Evolutionary conservation across 164 flowering plant species (phyloP).

Genomic region (Aristolochia fimbriata): DNA sequence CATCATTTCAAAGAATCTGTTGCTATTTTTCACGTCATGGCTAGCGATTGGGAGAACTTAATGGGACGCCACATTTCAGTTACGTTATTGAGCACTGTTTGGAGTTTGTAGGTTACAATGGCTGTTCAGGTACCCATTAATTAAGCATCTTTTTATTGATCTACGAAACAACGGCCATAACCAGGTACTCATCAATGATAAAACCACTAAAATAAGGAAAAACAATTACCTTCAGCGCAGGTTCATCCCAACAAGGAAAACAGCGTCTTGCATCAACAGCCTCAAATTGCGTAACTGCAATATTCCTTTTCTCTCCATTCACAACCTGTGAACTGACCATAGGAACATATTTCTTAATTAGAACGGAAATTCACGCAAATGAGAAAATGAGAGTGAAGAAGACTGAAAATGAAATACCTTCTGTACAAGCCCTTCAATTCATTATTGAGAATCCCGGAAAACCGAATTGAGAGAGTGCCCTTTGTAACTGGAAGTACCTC

Average conservation of each 20-base stretch:
- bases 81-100: too few species aligned
- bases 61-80: too few species aligned
- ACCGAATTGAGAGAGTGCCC: constrained; percentile 27
- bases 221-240: constrained; percentile 73
- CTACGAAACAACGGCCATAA: too few species aligned
- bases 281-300: constrained; percentile 97
- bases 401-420: constrained; percentile 20
- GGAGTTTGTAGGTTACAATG: too few species aligned
- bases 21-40: too few species aligned
- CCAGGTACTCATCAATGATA: neutral
- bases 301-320: constrained; percentile 85
- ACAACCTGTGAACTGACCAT: constrained; percentile 54
- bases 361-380: neutral
- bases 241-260: constrained; percentile 99
- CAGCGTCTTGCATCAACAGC: constrained; percentile 94
- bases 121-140: too few species aligned
- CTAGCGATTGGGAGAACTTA: too few species aligned
- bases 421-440: constrained; percentile 86
- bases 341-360: neutral
- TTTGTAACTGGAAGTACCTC: constrained; percentile 26
- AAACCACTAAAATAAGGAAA: neutral
- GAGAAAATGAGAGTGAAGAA: neutral
- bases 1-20: too few species aligned
- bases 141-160: too few species aligned
- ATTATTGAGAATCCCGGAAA: constrained; percentile 69